These are phyloP conservation scores for Citrus trifoliata DNA, from an alignment of 345 rosid genomes.

Conservation along the genomic window DNA sequence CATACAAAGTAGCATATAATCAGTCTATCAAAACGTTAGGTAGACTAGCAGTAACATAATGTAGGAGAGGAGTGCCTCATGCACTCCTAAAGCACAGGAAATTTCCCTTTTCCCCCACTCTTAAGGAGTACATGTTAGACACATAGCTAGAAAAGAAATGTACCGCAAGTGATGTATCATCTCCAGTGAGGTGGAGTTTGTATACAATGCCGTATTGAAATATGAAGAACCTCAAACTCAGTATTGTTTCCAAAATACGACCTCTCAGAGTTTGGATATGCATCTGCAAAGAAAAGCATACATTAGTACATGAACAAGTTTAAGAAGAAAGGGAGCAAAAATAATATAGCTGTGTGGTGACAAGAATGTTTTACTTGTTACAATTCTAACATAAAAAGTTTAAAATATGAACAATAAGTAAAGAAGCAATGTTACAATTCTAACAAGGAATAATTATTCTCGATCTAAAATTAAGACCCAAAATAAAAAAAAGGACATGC, in stretches of 20 bases:
- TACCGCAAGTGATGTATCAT: constrained; percentile 77
- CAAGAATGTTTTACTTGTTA: background rate
- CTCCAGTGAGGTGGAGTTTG: constrained; percentile 79
- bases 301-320: background rate
- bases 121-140: background rate
- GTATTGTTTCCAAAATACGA: constrained; percentile 82
- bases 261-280: constrained; percentile 96
- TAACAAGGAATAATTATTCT: background rate
- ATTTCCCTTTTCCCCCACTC: too few relatives aligned
- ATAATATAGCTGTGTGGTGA: background rate
- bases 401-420: background rate
- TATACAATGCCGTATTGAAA: constrained; percentile 96
- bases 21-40: background rate
- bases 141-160: constrained; percentile 12
- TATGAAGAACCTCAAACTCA: constrained; percentile 80
- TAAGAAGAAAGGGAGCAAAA: background rate
- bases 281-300: constrained; percentile 40
- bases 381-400: background rate
- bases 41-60: background rate
- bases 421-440: background rate
- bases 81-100: background rate
- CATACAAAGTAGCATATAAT: background rate
- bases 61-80: background rate
- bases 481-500: background rate
- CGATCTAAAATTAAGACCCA: background rate